These are phyloP conservation scores for Hanseniaspora gamundiae DNA, from an alignment of 1,139 yeast genomes.

Conservation along the genomic window DNA sequence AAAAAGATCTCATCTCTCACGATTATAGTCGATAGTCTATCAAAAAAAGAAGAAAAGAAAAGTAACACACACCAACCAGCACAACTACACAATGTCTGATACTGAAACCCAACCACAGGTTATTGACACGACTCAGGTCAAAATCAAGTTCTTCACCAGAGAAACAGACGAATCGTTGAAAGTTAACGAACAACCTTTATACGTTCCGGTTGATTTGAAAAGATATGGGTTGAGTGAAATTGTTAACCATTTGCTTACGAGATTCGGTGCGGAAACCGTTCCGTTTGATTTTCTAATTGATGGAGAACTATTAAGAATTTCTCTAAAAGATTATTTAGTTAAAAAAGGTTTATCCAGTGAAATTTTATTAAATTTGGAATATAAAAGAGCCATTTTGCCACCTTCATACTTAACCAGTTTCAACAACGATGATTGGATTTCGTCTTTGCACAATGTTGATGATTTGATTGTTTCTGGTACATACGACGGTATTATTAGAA, in stretches of 20 bases:
- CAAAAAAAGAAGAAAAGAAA: neutral
- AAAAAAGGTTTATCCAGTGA: conserved; percentile 74
- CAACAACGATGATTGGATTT: conserved; percentile 92
- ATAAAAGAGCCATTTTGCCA: conserved; percentile 85
- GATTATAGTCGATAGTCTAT: too few relatives aligned
- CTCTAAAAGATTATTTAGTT: conserved; percentile 68
- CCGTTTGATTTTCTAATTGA: conserved; percentile 91
- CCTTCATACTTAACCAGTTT: conserved; percentile 85
- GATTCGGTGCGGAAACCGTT: conserved; percentile 32
- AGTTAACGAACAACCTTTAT: conserved; percentile 64
- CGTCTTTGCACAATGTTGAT: conserved; percentile 40
- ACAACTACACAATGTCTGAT: neutral
- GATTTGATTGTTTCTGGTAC: conserved; percentile 72
- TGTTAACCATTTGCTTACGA: conserved; percentile 69
- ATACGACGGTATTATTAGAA: conserved; percentile 86
- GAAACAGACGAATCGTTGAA: conserved; percentile 64
- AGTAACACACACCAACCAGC: neutral
- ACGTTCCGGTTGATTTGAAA: conserved; percentile 75
- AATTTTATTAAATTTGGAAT: conserved; percentile 68
- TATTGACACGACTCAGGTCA: conserved; percentile 35
- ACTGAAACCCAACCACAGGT: conserved; percentile 20
- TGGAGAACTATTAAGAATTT: conserved; percentile 65
- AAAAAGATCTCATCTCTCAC: too few relatives aligned
- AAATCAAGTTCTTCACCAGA: conserved; percentile 74
- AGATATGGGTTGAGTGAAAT: conserved; percentile 90